Evolutionary conservation across 495 filamentous ascomycete genomes (phyloP).

Genomic region (Amphirosellinia nigrospora): DNA sequence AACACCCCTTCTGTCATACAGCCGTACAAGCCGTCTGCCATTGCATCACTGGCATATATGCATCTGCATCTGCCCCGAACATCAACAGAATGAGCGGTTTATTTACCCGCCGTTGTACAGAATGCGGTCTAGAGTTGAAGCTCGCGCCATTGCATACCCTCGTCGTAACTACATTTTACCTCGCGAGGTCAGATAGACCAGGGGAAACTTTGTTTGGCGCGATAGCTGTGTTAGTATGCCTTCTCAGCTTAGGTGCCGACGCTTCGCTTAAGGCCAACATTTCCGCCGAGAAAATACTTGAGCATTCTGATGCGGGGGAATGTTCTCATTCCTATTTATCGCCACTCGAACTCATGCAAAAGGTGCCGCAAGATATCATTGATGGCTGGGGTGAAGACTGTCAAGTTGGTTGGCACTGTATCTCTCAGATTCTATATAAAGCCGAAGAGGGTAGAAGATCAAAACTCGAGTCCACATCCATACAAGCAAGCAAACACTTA

Average conservation of each 20-base stretch:
- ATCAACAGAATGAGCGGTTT: background rate
- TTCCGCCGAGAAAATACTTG: background rate
- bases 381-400: background rate
- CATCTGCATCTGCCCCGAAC: background rate
- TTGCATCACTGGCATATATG: slow-evolving; percentile 34
- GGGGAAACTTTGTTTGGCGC: slow-evolving; percentile 1
- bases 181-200: background rate
- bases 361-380: background rate
- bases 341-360: background rate
- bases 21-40: slow-evolving; percentile 44
- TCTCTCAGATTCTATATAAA: background rate
- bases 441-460: no score
- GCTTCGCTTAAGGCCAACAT: background rate
- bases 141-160: background rate
- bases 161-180: background rate
- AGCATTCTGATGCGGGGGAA: background rate
- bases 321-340: background rate
- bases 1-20: slow-evolving; percentile 51
- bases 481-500: background rate
- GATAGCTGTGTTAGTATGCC: background rate
- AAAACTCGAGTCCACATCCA: no score
- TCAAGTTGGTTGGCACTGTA: background rate
- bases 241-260: background rate
- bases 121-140: background rate
- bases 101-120: background rate